Evolutionary conservation across 805 yeast species (phyloP).

Genomic region (Nematodospora valgi): DNA sequence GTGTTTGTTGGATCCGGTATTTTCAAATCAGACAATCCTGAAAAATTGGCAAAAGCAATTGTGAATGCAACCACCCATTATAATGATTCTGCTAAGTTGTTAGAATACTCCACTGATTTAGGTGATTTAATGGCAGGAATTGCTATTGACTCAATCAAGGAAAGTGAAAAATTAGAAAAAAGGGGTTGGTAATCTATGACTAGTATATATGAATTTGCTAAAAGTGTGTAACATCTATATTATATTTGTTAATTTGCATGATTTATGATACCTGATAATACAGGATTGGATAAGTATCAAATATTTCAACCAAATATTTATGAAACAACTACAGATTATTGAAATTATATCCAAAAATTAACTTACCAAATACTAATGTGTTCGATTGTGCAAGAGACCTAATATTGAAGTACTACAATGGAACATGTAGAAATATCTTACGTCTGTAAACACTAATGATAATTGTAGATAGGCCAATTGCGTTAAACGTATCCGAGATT

Average conservation of each 20-base stretch:
- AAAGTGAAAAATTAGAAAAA: slow-evolving; percentile 44
- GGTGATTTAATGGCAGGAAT: slow-evolving; percentile 79
- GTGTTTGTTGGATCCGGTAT: slow-evolving; percentile 57
- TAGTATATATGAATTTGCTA: too few relatives aligned
- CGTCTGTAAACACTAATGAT: slow-evolving; percentile 16
- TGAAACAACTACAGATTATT: slow-evolving; percentile 17
- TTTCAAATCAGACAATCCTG: slow-evolving; percentile 72
- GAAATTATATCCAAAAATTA: slow-evolving; percentile 19
- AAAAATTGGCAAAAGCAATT: slow-evolving; percentile 69
- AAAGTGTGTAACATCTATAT: not conserved
- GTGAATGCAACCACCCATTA: slow-evolving; percentile 75
- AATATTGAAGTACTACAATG: slow-evolving; percentile 30
- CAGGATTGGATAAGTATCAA: slow-evolving; percentile 16
- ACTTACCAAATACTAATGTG: slow-evolving; percentile 28
- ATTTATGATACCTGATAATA: slow-evolving; percentile 16
- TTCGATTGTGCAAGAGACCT: slow-evolving; percentile 32
- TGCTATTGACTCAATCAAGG: slow-evolving; percentile 49
- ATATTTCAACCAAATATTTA: slow-evolving; percentile 18
- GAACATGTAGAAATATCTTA: slow-evolving; percentile 16
- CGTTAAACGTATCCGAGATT: too few relatives aligned
- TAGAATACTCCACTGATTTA: slow-evolving; percentile 64
- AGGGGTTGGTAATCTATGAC: slow-evolving; percentile 60
- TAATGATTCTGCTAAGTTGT: slow-evolving; percentile 55
- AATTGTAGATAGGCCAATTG: too few relatives aligned
- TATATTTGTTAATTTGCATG: slow-evolving; percentile 17